These are phyloP conservation scores for Penicillium goetzii DNA, from an alignment of 495 filamentous ascomycete genomes.

Conservation along the genomic window DNA sequence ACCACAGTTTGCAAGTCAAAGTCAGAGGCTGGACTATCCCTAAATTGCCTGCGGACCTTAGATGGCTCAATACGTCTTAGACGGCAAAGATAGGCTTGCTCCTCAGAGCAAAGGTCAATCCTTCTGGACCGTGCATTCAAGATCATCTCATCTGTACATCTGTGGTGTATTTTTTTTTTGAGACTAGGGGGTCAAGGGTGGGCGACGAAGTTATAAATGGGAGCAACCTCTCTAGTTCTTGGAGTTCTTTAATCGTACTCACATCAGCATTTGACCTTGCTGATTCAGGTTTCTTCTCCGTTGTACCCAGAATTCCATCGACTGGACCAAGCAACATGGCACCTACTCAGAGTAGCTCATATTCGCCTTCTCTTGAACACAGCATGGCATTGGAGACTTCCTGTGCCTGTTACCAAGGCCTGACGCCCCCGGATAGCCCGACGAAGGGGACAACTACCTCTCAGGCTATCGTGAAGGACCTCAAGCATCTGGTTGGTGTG, in stretches of 20 bases:
- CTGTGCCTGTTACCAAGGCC: no score
- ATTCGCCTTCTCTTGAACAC: not conserved
- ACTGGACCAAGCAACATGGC: not conserved
- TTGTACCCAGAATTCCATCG: not conserved
- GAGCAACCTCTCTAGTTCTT: not conserved
- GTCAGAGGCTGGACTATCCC: no score
- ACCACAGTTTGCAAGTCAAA: no score
- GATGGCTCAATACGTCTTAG: no score
- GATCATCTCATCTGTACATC: no score
- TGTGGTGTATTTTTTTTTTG: no score
- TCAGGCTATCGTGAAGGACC: not conserved
- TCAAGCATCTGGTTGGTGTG: constrained; percentile 14
- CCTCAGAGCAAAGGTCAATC: no score
- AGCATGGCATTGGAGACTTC: constrained; percentile 1
- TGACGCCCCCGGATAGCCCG: no score
- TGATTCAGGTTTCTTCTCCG: not conserved
- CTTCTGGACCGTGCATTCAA: no score
- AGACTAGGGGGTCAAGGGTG: not conserved
- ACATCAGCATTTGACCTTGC: not conserved
- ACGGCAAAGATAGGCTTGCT: no score
- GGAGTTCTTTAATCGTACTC: not conserved
- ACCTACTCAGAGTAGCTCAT: not conserved
- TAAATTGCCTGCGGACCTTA: no score
- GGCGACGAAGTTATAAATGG: not conserved
- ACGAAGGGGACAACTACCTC: no score